These are phyloP conservation scores for Fusarium tuaranense DNA, from an alignment of 2,329 filamentous ascomycete species.

Conservation along the genomic window DNA sequence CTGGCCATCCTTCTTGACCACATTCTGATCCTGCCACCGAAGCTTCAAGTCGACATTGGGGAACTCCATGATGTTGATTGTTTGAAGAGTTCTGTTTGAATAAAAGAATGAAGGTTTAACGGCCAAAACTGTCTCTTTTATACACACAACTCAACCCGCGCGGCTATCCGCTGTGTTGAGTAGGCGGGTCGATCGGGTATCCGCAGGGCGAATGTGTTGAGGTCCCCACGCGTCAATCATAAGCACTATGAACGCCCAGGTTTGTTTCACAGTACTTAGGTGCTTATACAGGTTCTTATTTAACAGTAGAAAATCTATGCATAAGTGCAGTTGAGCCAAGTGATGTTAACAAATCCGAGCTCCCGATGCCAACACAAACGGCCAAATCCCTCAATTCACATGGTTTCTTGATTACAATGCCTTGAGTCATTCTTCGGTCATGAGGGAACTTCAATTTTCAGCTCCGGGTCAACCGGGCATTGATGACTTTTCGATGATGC, in stretches of 20 bases:
- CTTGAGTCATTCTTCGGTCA: constrained; percentile 1
- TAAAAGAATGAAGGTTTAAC: neutral
- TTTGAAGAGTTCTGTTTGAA: neutral
- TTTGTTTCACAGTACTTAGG: neutral
- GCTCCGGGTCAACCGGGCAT: neutral
- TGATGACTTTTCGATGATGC: constrained; percentile 1
- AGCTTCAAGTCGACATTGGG: constrained; percentile 28
- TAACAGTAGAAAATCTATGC: neutral
- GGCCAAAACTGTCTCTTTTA: neutral
- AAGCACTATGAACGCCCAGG: neutral
- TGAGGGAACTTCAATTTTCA: neutral
- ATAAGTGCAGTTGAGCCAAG: neutral
- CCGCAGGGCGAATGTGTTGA: neutral
- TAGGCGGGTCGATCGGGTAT: neutral
- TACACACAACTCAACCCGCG: neutral
- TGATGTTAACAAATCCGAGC: neutral
- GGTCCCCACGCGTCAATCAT: neutral
- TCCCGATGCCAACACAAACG: neutral
- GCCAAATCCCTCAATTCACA: neutral
- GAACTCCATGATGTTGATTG: constrained; percentile 8
- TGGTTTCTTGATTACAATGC: neutral
- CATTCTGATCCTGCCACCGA: constrained; percentile 31
- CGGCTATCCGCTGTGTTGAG: neutral
- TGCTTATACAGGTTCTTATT: neutral
- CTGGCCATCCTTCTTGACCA: constrained; percentile 29